Conservation (phyloP, 2,329 filamentous ascomycete genomes). For the Aspergillus oerlinghausenensis region DNA sequence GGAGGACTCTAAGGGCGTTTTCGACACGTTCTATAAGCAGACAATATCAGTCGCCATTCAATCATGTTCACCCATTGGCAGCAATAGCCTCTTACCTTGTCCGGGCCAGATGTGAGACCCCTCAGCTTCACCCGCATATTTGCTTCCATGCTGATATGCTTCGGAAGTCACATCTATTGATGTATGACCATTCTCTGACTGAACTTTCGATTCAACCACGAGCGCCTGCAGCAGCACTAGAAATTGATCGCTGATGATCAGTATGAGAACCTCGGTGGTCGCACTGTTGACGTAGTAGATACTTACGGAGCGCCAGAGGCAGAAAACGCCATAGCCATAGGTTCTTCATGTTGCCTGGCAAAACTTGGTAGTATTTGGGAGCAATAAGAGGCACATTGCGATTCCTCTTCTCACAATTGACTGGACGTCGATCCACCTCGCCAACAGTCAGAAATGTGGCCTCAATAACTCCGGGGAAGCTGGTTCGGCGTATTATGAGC, state of each 20-base stretch:
- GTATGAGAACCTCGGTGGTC: slow-evolving; percentile 3
- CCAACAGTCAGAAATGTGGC: not conserved
- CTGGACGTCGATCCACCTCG: not conserved
- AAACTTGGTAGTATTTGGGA: slow-evolving; percentile 10
- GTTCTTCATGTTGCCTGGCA: slow-evolving; percentile 32
- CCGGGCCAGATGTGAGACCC: slow-evolving; percentile 17
- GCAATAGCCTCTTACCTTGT: slow-evolving; percentile 23
- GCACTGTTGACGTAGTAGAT: slow-evolving; percentile 1
- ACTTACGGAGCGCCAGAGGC: slow-evolving; percentile 33
- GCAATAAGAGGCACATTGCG: slow-evolving; percentile 33
- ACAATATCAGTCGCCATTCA: not conserved
- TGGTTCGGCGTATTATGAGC: slow-evolving; percentile 3
- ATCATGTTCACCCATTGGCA: not conserved
- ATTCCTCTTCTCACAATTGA: slow-evolving; percentile 8
- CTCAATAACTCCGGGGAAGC: not conserved
- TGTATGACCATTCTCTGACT: slow-evolving; percentile 13
- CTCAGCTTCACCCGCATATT: slow-evolving; percentile 18
- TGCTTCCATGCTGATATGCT: slow-evolving; percentile 13
- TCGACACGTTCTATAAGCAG: slow-evolving; percentile 27
- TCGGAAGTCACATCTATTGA: slow-evolving; percentile 16
- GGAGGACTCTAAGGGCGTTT: slow-evolving; percentile 28
- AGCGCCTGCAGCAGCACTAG: slow-evolving; percentile 31
- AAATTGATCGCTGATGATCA: slow-evolving; percentile 3
- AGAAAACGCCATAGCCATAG: slow-evolving; percentile 28
- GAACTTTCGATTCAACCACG: slow-evolving; percentile 21